phyloP scores from a whole-genome alignment of 2,329 filamentous ascomycete species.

The Endocalyx cinctus region DNA sequence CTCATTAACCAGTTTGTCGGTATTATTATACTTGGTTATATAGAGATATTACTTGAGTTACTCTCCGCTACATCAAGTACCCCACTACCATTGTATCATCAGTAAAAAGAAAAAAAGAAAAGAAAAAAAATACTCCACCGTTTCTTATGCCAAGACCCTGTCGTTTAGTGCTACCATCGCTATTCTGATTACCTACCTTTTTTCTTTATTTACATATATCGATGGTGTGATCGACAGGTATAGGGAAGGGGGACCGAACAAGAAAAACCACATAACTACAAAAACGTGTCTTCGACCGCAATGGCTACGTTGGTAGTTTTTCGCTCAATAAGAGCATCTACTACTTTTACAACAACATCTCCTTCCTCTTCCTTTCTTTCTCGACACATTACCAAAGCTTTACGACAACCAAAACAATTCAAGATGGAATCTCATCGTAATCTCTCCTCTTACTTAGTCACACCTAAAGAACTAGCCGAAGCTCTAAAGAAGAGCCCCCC shows the following conservation, averaged over 20 bases:
- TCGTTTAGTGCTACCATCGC: neutral
- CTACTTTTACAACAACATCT: too few species aligned
- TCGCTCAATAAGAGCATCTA: constrained; percentile 35
- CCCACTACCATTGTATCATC: neutral
- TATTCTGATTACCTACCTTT: neutral
- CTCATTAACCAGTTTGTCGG: neutral
- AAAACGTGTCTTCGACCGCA: constrained; percentile 9
- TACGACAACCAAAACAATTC: too few species aligned
- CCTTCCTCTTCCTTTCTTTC: too few species aligned
- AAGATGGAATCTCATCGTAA: constrained; percentile 42
- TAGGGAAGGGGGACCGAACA: too few species aligned
- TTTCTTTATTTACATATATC: neutral
- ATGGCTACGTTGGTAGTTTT: constrained; percentile 42
- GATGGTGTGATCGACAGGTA: too few species aligned
- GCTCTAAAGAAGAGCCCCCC: constrained; percentile 79
- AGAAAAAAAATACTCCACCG: neutral
- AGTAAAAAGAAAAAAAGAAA: neutral
- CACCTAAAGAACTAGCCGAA: constrained; percentile 74
- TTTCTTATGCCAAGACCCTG: neutral
- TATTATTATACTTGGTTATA: neutral
- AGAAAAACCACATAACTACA: too few species aligned
- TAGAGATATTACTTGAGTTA: neutral
- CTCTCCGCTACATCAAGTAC: too few species aligned
- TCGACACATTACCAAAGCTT: too few species aligned
- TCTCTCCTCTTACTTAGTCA: constrained; percentile 81